Conservation (phyloP, 805 yeast species). For the Metschnikowia arizonensis region DNA sequence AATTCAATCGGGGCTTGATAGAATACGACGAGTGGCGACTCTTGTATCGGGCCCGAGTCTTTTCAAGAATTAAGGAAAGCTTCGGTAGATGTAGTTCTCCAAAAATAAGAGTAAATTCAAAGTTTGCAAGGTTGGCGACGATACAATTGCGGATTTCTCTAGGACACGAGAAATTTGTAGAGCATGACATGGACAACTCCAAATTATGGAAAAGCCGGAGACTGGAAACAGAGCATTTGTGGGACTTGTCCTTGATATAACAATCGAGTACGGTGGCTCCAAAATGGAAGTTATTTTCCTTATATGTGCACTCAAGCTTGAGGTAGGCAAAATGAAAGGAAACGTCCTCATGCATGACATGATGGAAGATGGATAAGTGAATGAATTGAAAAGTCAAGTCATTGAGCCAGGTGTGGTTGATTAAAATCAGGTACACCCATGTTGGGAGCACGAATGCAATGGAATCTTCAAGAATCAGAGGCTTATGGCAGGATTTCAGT, state of each 20-base stretch:
- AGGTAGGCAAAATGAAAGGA: conserved; percentile 16
- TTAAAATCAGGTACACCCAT: conserved; percentile 5
- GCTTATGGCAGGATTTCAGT: neutral
- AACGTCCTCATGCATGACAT: conserved; percentile 10
- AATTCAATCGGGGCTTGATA: neutral
- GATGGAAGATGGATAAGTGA: conserved; percentile 14
- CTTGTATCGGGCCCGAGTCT: neutral
- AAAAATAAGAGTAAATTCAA: conserved; percentile 9
- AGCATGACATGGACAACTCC: conserved; percentile 11
- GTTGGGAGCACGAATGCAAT: conserved; percentile 5
- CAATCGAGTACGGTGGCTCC: conserved; percentile 13
- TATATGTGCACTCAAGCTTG: conserved; percentile 12
- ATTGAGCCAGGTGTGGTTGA: conserved; percentile 15
- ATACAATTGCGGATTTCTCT: neutral
- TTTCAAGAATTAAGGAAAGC: conserved; percentile 8
- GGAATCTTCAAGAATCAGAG: conserved; percentile 1
- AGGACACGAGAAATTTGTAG: conserved; percentile 8
- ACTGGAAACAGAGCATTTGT: conserved; percentile 1
- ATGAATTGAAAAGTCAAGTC: conserved; percentile 14
- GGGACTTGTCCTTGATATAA: conserved; percentile 7
- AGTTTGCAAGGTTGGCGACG: conserved; percentile 6
- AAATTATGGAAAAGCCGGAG: conserved; percentile 13
- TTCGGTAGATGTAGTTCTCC: conserved; percentile 11
- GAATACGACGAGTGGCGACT: neutral
- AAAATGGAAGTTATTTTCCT: conserved; percentile 1